Percentiles rank a stretch among this genome's conserved stretches.
These are phyloP conservation scores for Sporothrix globosa DNA, from an alignment of 2,329 filamentous ascomycete species.

Conservation along the genomic window DNA sequence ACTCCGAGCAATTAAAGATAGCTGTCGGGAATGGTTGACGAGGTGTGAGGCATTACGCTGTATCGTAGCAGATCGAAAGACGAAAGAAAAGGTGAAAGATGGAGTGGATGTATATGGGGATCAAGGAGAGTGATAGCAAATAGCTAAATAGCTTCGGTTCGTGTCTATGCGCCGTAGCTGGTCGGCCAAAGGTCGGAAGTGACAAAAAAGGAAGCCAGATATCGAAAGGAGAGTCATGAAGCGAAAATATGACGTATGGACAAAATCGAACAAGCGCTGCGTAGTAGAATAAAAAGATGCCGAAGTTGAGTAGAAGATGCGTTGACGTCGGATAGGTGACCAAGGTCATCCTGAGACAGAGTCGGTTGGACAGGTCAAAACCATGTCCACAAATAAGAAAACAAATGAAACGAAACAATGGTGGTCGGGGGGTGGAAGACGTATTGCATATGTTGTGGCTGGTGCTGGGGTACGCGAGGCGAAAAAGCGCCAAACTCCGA, in stretches of 20 bases:
- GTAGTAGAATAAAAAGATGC: conserved; percentile 20
- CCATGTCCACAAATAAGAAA: neutral
- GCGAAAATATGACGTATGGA: neutral
- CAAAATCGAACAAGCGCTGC: conserved; percentile 28
- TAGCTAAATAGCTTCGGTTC: conserved; percentile 22
- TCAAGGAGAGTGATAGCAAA: conserved; percentile 22
- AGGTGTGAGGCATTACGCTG: conserved; percentile 30
- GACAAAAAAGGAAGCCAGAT: conserved; percentile 16
- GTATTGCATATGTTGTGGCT: conserved; percentile 34
- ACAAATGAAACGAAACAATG: conserved; percentile 16
- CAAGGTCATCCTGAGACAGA: neutral
- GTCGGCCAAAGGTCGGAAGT: conserved; percentile 24
- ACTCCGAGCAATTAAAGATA: neutral
- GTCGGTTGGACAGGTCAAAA: conserved; percentile 9
- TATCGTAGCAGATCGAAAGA: conserved; percentile 22
- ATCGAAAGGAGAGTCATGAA: conserved; percentile 31
- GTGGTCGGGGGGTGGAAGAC: neutral
- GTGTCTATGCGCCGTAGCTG: conserved; percentile 31
- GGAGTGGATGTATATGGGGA: neutral
- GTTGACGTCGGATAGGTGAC: neutral
- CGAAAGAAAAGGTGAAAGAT: conserved; percentile 20
- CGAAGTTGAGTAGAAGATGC: neutral
- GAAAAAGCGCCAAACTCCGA: conserved; percentile 20
- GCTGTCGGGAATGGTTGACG: neutral
- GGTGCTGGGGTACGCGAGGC: conserved; percentile 37